Evolutionary conservation across 345 rosid species (phyloP).

Genomic region (Draba incana): DNA sequence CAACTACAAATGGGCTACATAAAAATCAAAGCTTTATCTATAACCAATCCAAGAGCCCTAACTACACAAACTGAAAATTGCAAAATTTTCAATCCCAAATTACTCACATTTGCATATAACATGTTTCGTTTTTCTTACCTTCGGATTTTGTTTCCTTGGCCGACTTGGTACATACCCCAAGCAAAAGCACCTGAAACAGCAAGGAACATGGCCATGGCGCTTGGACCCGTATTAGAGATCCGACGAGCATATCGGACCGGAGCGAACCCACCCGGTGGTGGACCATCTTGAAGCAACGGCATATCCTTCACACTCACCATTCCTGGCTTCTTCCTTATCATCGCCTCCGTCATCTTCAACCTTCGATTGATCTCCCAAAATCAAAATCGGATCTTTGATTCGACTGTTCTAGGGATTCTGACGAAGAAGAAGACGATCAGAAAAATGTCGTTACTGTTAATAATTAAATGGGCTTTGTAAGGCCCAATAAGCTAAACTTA

Average conservation of each 20-base stretch:
- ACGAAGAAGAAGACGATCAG: conserved; percentile 8
- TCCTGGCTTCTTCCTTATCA: conserved; percentile 97
- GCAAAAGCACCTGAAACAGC: conserved; percentile 83
- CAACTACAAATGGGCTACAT: too few relatives aligned
- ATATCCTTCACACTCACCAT: conserved; percentile 98
- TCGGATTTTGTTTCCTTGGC: conserved; percentile 95
- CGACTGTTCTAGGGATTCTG: conserved; percentile 30
- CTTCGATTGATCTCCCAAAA: conserved; percentile 26
- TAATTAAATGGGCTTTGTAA: conserved; percentile 29
- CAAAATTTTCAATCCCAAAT: background rate
- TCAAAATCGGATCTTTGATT: conserved; percentile 25
- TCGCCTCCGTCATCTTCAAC: conserved; percentile 82
- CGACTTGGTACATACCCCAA: conserved; percentile 97
- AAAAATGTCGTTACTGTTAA: background rate
- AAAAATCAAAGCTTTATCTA: background rate
- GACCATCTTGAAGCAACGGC: conserved; percentile 96
- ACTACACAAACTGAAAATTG: background rate
- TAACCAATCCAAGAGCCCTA: background rate
- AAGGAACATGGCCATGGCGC: conserved; percentile 89
- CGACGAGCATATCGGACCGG: conserved; percentile 95
- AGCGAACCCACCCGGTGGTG: conserved; percentile 96
- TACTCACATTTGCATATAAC: background rate
- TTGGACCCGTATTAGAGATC: conserved; percentile 92
- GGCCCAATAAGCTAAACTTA: conserved; percentile 19
- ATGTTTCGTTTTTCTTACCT: conserved; percentile 45